Evolutionary conservation across 1,139 yeast genomes (phyloP).

Genomic region (Scheffersomyces titani): DNA sequence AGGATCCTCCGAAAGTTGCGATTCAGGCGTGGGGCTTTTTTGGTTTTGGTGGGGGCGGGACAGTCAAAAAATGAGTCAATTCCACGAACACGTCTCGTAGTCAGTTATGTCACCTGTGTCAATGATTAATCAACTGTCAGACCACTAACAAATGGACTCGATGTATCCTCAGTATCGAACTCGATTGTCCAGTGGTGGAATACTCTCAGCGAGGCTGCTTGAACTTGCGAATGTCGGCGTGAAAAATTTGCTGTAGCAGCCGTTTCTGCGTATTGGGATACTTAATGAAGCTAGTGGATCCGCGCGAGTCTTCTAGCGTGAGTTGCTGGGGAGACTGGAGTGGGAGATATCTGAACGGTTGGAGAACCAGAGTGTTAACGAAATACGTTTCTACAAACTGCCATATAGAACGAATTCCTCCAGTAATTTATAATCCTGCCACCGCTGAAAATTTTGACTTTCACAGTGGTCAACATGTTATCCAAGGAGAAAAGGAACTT

Average conservation of each 20-base stretch:
- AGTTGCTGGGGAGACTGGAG: not conserved
- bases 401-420: not conserved
- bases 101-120: not conserved
- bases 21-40: not conserved
- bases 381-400: not conserved
- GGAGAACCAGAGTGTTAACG: not conserved
- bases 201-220: no score
- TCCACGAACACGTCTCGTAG: not conserved
- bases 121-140: no score
- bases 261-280: not conserved
- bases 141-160: no score
- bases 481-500: not conserved
- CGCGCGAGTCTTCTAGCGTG: not conserved
- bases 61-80: not conserved
- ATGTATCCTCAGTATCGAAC: no score
- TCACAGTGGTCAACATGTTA: not conserved
- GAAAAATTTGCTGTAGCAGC: not conserved
- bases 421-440: not conserved
- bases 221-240: no score
- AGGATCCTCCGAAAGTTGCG: not conserved
- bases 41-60: not conserved
- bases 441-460: not conserved
- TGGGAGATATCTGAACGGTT: not conserved
- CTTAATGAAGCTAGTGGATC: not conserved
- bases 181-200: no score